Evolutionary conservation across 768 basidiomycete species (phyloP), one percentile per base, ranked within the genome.

Genomic region (Tephrocybe rancida): DNA sequence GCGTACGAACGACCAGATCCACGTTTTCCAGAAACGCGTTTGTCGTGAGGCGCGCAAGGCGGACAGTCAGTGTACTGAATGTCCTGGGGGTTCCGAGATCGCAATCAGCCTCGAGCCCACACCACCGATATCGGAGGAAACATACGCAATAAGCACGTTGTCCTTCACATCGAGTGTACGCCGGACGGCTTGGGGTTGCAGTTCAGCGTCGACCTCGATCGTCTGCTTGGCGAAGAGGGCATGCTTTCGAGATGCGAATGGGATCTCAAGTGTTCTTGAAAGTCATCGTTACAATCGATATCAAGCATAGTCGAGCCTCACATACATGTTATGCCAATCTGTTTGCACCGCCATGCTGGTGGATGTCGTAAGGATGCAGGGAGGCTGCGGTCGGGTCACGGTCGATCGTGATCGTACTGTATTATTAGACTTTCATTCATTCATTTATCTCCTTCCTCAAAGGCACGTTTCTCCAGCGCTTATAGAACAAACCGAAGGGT

Each of bases 1-100:
- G 76, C 18, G 93, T 95, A 35, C 90, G 85, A 11, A 87, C 79
- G 44, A 95, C 83, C 30, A 97, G 78, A 65, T 95, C 92, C 27
- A 94, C 79, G 61, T 94, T 95, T 65, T 96, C 94, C 43, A 97
- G 77, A 70, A 91, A 95, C 13, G 86, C 86, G 61, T 97, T 97
- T 44, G 89, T 77, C 0, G 88, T 83, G 44, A 97, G 76, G 51
- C 95, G 83, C 3, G 92, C 87, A n/a, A 96, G 73, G 30, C 95
- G 86, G 54, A 95, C 76, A 0, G 94, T 97, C 49, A 92, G 72
- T 0, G 90, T 91, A 21, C 78, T 80, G 69, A 89, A 90, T 13
- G 77, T 86, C 49, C 92, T 92, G 58, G 25, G 13, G 42, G 44
- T 41, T 16, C 21, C 32, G 21, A 24, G 35, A 62, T 52, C 44